phyloP scores from a whole-genome alignment of 176 grass and related monocot genomes.

The Phoenix roebelenii region DNA sequence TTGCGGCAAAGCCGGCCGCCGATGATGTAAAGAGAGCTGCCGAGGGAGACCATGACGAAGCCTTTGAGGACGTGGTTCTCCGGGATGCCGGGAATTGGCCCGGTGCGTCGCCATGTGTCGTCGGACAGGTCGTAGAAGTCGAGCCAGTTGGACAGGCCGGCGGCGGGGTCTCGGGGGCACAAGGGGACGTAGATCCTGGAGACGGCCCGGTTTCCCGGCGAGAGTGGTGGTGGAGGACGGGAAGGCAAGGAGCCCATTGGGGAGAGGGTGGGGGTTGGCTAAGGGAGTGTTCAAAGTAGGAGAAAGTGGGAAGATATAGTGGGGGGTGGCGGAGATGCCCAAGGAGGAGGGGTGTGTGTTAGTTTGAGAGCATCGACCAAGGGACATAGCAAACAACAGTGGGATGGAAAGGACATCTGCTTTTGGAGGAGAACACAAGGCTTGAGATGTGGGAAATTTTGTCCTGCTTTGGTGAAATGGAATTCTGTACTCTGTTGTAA shows the following conservation, averaged over 20 bases:
- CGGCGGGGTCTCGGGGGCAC: background rate
- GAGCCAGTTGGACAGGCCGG: conserved; percentile 18
- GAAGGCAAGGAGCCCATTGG: conserved; percentile 34
- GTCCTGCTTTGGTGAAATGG: too few species aligned
- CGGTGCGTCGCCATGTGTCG: conserved; percentile 41
- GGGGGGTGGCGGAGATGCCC: too few species aligned
- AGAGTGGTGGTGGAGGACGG: conserved; percentile 28
- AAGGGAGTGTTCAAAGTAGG: too few species aligned
- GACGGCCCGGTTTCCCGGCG: conserved; percentile 12
- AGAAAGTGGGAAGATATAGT: too few species aligned
- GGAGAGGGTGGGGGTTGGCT: too few species aligned
- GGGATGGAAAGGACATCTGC: too few species aligned
- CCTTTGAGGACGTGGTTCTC: conserved; percentile 43
- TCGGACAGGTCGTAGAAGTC: conserved; percentile 39
- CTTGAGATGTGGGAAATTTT: too few species aligned
- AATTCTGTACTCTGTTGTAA: too few species aligned
- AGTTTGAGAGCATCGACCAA: too few species aligned
- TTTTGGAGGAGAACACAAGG: too few species aligned
- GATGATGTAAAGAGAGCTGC: conserved; percentile 36
- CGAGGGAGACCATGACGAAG: conserved; percentile 34
- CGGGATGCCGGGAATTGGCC: conserved; percentile 33
- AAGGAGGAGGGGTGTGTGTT: too few species aligned
- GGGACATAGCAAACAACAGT: too few species aligned
- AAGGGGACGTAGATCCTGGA: conserved; percentile 47
- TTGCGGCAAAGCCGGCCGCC: conserved; percentile 46